These are phyloP conservation scores for Coemansia umbellata DNA, from an alignment of 192 early-diverging fungal species.

Conservation along the genomic window DNA sequence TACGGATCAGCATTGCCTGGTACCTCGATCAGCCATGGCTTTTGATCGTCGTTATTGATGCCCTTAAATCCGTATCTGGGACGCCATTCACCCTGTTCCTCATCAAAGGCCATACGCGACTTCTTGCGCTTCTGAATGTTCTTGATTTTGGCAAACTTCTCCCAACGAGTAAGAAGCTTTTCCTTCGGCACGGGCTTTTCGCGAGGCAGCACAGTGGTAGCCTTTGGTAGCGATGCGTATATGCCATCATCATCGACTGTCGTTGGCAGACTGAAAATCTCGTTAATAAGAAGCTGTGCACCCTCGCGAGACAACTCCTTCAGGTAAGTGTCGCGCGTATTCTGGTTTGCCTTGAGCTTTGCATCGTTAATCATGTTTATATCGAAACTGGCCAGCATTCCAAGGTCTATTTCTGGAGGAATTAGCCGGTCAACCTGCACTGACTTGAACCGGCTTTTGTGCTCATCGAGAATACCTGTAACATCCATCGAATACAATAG, in stretches of 20 bases:
- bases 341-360: conserved; percentile 17
- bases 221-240: conserved; percentile 73
- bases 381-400: conserved; percentile 78
- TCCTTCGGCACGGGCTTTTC: conserved; percentile 91
- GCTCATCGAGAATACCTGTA: conserved; percentile 62
- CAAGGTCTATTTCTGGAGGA: conserved; percentile 85
- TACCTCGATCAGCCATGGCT: conserved; percentile 95
- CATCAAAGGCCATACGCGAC: conserved; percentile 79
- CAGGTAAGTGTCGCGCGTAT: conserved; percentile 56
- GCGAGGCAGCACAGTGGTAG: conserved; percentile 68
- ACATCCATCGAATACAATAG: conserved; percentile 56
- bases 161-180: conserved; percentile 92
- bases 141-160: conserved; percentile 96
- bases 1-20: conserved; percentile 77
- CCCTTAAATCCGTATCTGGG: conserved; percentile 90
- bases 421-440: conserved; percentile 76
- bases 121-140: conserved; percentile 88
- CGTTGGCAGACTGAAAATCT: conserved; percentile 78
- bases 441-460: conserved; percentile 68
- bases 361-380: conserved; percentile 71
- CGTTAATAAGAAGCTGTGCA: conserved; percentile 82
- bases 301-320: conserved; percentile 70
- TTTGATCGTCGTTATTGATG: conserved; percentile 65
- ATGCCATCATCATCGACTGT: conserved; percentile 66
- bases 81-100: conserved; percentile 73